Conservation (phyloP, 805 yeast species). For the Pichia scutulata region DNA sequence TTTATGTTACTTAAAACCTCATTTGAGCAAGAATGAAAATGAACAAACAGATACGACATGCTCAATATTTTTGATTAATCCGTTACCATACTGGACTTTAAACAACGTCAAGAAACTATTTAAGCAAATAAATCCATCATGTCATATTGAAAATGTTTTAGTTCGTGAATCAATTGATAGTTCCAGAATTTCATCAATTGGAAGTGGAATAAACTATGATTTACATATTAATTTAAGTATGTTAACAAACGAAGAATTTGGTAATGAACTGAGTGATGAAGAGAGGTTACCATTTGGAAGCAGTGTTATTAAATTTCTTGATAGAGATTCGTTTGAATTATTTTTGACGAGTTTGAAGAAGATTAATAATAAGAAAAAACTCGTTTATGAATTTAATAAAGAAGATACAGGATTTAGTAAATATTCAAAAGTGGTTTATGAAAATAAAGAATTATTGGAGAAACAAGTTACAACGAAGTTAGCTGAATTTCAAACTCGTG, state of each 20-base stretch:
- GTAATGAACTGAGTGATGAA: conserved; percentile 27
- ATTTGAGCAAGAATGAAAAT: conserved; percentile 35
- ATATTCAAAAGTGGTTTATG: conserved; percentile 35
- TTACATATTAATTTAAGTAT: conserved; percentile 45
- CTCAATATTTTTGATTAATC: conserved; percentile 66
- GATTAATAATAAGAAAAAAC: conserved; percentile 19
- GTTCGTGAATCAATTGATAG: conserved; percentile 28
- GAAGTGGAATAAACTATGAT: conserved; percentile 26
- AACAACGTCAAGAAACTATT: conserved; percentile 50
- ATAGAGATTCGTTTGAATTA: conserved; percentile 54
- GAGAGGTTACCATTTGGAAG: conserved; percentile 60
- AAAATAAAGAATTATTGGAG: conserved; percentile 47
- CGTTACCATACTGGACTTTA: conserved; percentile 57
- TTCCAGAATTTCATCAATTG: conserved; percentile 12
- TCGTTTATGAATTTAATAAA: conserved; percentile 7
- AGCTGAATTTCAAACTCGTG: conserved; percentile 61
- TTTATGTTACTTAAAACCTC: conserved; percentile 61
- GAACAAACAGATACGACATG: conserved; percentile 35
- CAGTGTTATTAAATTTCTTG: conserved; percentile 68
- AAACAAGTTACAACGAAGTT: conserved; percentile 53
- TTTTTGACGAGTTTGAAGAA: conserved; percentile 60
- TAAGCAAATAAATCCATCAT: conserved; percentile 51
- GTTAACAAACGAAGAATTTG: conserved; percentile 46
- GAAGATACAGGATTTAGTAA: conserved; percentile 30
- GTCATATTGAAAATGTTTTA: conserved; percentile 44